These are phyloP conservation scores for Daldinia eschscholtzii DNA, from an alignment of 2,329 filamentous ascomycete species.

Conservation along the genomic window DNA sequence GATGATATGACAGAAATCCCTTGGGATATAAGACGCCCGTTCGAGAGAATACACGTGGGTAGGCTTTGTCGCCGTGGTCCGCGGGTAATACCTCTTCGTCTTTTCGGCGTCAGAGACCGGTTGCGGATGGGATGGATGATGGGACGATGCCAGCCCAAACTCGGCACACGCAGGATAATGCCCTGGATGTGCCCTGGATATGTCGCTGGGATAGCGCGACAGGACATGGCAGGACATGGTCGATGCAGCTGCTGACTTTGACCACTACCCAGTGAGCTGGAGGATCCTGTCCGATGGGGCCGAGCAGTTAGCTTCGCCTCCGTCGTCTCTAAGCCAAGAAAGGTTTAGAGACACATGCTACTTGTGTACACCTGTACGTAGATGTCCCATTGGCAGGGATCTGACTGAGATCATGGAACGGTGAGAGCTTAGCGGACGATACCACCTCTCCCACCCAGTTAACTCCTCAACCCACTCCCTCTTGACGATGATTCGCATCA, in stretches of 20 bases:
- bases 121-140: slow-evolving; percentile 37
- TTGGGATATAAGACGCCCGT: slow-evolving; percentile 36
- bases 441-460: slow-evolving; percentile 30
- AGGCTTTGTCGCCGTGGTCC: slow-evolving; percentile 26
- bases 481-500: slow-evolving; percentile 40
- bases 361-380: slow-evolving; percentile 26
- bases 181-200: slow-evolving; percentile 21
- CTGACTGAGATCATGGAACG: slow-evolving; percentile 42
- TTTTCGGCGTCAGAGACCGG: slow-evolving; percentile 13
- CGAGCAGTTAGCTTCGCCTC: slow-evolving; percentile 49
- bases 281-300: slow-evolving; percentile 49
- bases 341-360: slow-evolving; percentile 40
- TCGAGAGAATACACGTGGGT: slow-evolving; percentile 42
- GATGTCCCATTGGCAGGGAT: slow-evolving; percentile 39
- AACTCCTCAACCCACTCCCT: slow-evolving; percentile 29
- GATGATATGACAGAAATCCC: slow-evolving; percentile 29
- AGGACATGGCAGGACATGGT: slow-evolving; percentile 14
- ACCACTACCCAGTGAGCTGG: slow-evolving; percentile 34
- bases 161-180: slow-evolving; percentile 26
- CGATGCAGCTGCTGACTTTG: slow-evolving; percentile 34
- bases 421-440: slow-evolving; percentile 38
- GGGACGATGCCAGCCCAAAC: slow-evolving; percentile 38
- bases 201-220: slow-evolving; percentile 15
- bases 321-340: slow-evolving; percentile 43
- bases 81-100: slow-evolving; percentile 25